A percentile compares a stretch with the other conserved stretches of the same genome.
These are phyloP conservation scores for Paraurostyla sp. DNA, from an alignment of 73 alveolate species.

Conservation along the genomic window DNA sequence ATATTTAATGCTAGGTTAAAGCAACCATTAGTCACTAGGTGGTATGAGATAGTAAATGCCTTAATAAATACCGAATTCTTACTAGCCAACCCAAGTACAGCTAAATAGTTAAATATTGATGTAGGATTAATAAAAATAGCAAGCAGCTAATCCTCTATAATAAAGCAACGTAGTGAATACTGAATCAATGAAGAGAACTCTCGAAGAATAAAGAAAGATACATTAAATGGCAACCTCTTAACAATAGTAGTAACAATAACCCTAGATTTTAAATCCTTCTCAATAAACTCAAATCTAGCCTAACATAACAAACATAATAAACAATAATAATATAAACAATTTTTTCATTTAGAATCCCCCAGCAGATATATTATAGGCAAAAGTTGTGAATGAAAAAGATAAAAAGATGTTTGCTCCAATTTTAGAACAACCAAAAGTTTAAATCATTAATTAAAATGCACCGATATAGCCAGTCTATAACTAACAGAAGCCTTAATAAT, in stretches of 20 bases:
- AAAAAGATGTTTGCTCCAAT: no score
- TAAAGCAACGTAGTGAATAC: no score
- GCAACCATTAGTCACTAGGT: no score
- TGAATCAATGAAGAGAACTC: neutral
- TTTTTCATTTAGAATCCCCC: slow-evolving; percentile 41
- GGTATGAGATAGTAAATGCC: no score
- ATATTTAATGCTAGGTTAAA: neutral
- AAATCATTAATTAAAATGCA: neutral
- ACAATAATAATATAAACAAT: slow-evolving; percentile 53
- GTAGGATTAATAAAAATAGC: no score
- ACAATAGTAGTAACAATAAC: neutral
- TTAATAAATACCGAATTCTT: no score
- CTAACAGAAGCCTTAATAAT: neutral
- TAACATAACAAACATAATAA: slow-evolving; percentile 42
- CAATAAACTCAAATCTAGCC: neutral
- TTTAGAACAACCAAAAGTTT: neutral
- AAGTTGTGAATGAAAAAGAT: no score
- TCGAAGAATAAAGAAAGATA: slow-evolving; percentile 8
- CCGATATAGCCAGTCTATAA: neutral
- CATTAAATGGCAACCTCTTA: slow-evolving; percentile 31
- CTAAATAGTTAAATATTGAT: no score
- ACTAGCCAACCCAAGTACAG: no score
- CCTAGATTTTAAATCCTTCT: neutral
- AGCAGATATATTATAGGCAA: neutral
- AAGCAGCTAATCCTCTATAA: no score